Percentiles rank a stretch among this genome's conserved stretches.
Evolutionary conservation across 164 flowering plant species (phyloP).

Genomic region (Echeveria elegans): DNA sequence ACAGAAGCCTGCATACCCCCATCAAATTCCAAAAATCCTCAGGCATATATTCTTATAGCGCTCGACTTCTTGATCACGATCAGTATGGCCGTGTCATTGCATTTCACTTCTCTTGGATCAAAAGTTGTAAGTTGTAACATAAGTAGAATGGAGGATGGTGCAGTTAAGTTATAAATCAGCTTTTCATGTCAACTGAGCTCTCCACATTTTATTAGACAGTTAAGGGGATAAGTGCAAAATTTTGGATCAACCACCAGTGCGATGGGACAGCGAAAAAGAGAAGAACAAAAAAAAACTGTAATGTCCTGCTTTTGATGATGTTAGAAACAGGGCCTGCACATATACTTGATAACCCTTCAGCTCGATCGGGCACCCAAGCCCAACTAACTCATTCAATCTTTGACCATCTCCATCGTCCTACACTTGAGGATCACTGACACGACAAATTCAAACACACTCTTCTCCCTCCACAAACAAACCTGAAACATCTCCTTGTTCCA

Average conservation of each 20-base stretch:
- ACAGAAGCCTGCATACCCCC: background rate
- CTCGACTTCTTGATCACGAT: background rate
- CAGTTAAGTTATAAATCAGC: no score
- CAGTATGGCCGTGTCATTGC: background rate
- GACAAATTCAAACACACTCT: background rate
- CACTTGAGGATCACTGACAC: background rate
- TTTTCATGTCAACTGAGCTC: no score
- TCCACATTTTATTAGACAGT: no score
- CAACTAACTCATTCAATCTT: background rate
- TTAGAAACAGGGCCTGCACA: background rate
- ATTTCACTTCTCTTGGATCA: background rate
- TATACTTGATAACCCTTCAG: no score
- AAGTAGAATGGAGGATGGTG: no score
- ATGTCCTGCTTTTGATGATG: no score
- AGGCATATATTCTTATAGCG: background rate
- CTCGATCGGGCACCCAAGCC: background rate
- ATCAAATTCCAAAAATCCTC: background rate
- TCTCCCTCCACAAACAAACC: background rate
- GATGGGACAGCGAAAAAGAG: no score
- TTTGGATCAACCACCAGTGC: no score
- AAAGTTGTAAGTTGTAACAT: no score
- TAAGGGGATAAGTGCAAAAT: no score
- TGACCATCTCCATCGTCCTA: constrained; percentile 1
- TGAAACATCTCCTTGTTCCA: constrained; percentile 5
- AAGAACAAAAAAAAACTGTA: no score